phyloP scores from a whole-genome alignment of 495 filamentous ascomycete genomes.

The Aspergillus ostianus region DNA sequence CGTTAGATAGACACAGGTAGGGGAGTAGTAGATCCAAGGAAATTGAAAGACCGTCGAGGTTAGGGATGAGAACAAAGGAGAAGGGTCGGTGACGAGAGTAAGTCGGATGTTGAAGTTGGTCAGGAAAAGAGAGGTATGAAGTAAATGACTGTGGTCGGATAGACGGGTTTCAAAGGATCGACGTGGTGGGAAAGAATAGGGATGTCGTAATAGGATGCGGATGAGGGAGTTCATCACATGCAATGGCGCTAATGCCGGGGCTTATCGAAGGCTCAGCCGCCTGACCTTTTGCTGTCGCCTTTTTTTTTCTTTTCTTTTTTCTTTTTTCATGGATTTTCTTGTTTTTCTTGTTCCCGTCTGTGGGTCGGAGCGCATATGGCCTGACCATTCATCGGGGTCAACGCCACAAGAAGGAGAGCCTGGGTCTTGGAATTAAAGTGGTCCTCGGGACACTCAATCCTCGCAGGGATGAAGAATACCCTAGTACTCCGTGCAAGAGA shows the following conservation, averaged over 20 bases:
- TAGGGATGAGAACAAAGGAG: conserved; percentile 9
- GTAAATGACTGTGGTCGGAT: conserved; percentile 2
- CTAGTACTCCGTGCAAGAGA: too few species aligned
- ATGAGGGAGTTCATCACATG: conserved; percentile 8
- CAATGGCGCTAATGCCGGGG: conserved; percentile 2
- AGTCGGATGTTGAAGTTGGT: neutral
- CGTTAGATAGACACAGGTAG: neutral
- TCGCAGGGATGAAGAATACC: neutral
- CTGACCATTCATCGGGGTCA: neutral
- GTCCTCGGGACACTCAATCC: neutral
- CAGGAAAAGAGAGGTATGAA: conserved; percentile 1
- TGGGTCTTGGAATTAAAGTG: neutral
- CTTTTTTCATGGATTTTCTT: conserved; percentile 1
- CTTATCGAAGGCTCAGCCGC: neutral
- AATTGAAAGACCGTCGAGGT: conserved; percentile 11
- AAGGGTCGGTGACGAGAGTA: conserved; percentile 8
- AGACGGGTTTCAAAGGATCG: neutral
- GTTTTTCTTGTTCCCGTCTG: neutral
- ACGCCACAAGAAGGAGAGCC: neutral
- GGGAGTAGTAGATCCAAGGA: conserved; percentile 1
- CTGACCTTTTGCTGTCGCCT: neutral
- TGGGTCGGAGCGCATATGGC: neutral
- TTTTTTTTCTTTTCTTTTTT: conserved; percentile 5
- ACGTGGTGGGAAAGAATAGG: neutral
- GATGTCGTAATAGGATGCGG: neutral